Evolutionary conservation across 371 early-diverging fungal genomes (phyloP).

Genomic region (Mucor plumbeus): DNA sequence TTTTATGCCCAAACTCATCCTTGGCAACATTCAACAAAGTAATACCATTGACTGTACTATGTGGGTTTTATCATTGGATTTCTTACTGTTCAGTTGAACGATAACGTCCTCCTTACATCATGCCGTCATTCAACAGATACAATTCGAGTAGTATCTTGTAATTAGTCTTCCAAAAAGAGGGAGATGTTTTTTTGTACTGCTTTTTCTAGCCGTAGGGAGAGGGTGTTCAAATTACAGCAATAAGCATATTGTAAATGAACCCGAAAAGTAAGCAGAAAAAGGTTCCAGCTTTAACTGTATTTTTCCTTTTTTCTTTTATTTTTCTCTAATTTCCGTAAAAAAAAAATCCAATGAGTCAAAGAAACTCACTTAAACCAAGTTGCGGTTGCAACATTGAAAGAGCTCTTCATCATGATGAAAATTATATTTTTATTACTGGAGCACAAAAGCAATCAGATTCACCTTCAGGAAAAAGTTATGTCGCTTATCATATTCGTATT

Average conservation of each 20-base stretch:
- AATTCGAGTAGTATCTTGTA: background rate
- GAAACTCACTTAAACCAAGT: conserved; percentile 25
- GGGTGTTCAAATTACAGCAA: background rate
- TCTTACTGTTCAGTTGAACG: no score
- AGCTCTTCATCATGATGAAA: conserved; percentile 34
- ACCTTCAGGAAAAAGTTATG: conserved; percentile 47
- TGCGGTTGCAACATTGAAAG: conserved; percentile 45
- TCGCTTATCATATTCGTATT: conserved; percentile 62
- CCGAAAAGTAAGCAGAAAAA: background rate
- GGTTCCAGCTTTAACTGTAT: no score
- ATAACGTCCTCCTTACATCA: background rate
- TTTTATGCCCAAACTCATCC: no score
- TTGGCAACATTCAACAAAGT: no score
- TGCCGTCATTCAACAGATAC: conserved; percentile 1
- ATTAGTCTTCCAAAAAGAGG: background rate
- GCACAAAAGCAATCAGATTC: conserved; percentile 52
- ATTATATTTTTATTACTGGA: conserved; percentile 43
- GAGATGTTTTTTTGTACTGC: conserved; percentile 1
- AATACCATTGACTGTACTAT: background rate
- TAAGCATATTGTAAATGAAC: background rate
- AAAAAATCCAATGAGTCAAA: conserved; percentile 21
- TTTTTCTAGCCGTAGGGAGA: background rate
- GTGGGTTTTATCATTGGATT: background rate
- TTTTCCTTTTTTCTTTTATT: conserved; percentile 16
- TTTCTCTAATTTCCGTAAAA: conserved; percentile 1